Base-by-base conservation (phyloP, 2,329 filamentous ascomycete species). In the Paracoccidioides lutzii region DNA sequence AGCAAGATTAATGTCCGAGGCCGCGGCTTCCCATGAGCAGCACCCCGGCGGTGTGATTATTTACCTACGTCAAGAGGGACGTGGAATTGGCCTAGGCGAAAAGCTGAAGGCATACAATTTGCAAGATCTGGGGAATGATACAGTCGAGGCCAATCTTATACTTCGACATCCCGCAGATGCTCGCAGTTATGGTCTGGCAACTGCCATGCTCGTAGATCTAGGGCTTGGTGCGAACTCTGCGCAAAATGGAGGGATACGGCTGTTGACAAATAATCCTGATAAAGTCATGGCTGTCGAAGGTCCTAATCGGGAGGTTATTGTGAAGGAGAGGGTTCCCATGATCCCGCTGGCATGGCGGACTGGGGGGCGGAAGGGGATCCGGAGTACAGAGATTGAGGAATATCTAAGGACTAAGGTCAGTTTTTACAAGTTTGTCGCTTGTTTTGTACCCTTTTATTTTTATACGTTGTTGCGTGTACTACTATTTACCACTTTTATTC, bases 61-160 rank as follows among this genome's bases (percentile, higher is more conserved):
- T 63, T 98, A 98, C 67, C 78, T 98, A 28, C 85, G 93, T 28
- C 93, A 98, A 71, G 93, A 98, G 73, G 93, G 93, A 0, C 87
- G 93, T 30, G 93, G 93, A 2, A 98, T 98, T 61, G 93, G 93
- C 0, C 78, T 98, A 0, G 86, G 88, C 2, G 90, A 95, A 74
- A 98, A 98, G 72, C 78, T 98, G 42, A 97, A 98, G 73, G 93
- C 93, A 4, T 98, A 98, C 72, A 98, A 98, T 66, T 76, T 98
- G 45, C 93, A 98, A 69, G 93, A 98, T 72, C 76, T 98, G 32
- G 93, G 93, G 0, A 90, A 87, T n/a, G 93, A 98, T 71, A 98
- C 93, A 0, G 94, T 97, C 40, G 90, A 98, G 73, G 93, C 93
- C 2, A 98, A 98, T 65, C 73, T 98, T 48, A 71, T 97, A 30